These are phyloP conservation scores for Aristolochia californica DNA, from an alignment of 164 flowering plant species.

Conservation along the genomic window DNA sequence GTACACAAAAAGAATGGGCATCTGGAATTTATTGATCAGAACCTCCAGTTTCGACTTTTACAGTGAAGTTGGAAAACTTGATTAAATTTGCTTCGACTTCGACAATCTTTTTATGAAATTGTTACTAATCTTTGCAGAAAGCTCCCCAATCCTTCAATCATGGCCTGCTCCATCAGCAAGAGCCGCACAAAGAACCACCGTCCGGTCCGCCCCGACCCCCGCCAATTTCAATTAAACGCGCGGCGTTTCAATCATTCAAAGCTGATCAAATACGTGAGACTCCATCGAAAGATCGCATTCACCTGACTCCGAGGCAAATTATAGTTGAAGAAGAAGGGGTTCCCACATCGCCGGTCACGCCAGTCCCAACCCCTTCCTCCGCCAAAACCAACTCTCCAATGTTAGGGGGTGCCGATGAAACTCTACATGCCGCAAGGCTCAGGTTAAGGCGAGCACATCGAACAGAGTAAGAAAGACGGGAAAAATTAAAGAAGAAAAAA, in stretches of 20 bases:
- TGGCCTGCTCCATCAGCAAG: too few species aligned
- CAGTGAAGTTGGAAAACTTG: too few species aligned
- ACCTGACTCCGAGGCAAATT: neutral
- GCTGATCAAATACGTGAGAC: neutral
- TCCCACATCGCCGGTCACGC: neutral
- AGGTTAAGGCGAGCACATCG: conserved; percentile 9
- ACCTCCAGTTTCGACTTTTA: too few species aligned
- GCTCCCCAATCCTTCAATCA: too few species aligned
- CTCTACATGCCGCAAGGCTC: conserved; percentile 4
- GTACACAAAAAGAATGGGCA: too few species aligned
- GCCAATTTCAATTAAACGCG: neutral
- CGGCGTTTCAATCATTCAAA: neutral
- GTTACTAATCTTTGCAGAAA: too few species aligned
- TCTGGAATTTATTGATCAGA: too few species aligned
- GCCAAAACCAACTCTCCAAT: neutral
- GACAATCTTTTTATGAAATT: too few species aligned
- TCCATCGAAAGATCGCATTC: neutral
- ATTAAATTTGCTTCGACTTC: too few species aligned
- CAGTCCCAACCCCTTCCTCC: neutral
- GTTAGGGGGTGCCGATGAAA: neutral
- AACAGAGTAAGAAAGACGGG: neutral
- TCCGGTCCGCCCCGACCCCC: conserved; percentile 1
- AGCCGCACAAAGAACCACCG: neutral
- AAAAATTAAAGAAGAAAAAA: neutral
- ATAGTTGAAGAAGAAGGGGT: neutral